These are phyloP conservation scores for Raphidocelis subcapitata DNA, from an alignment of 139 green algal genomes.

Conservation along the genomic window DNA sequence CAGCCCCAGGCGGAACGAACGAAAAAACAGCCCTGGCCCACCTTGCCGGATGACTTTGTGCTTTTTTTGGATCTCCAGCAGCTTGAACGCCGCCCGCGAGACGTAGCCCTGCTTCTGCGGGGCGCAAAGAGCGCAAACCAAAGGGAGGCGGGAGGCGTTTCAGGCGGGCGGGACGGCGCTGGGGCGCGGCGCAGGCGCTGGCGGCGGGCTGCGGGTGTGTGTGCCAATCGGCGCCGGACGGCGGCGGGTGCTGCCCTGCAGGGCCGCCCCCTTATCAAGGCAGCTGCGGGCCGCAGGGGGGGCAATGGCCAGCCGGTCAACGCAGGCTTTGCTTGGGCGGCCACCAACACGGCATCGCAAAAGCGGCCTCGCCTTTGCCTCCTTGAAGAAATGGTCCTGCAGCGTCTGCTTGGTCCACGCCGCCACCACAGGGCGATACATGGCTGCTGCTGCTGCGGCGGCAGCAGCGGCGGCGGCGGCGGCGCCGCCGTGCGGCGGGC, in stretches of 20 bases:
- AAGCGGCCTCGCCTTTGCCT: no score
- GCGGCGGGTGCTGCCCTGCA: not conserved
- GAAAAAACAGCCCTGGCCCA: slow-evolving; percentile 7
- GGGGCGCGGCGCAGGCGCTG: not conserved
- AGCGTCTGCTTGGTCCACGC: slow-evolving; percentile 36
- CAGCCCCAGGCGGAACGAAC: not conserved
- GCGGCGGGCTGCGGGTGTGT: not conserved
- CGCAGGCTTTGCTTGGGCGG: no score
- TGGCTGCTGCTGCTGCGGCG: no score
- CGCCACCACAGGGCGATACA: slow-evolving; percentile 17
- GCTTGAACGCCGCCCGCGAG: slow-evolving; percentile 76
- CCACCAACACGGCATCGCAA: no score
- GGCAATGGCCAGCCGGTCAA: no score
- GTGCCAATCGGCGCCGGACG: not conserved
- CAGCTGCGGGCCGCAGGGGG: no score
- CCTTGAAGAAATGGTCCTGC: slow-evolving; percentile 60
- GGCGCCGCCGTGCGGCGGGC: no score
- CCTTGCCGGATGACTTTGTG: slow-evolving; percentile 73
- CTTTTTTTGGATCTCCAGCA: slow-evolving; percentile 81
- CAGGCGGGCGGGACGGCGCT: not conserved
- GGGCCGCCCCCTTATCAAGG: not conserved
- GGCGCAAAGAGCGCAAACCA: no score
- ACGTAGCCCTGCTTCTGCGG: slow-evolving; percentile 76
- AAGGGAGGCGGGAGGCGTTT: not conserved
- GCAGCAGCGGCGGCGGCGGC: no score